Base-by-base conservation (phyloP, 2,329 filamentous ascomycete genomes). In the Pyrenophora teres region DNA sequence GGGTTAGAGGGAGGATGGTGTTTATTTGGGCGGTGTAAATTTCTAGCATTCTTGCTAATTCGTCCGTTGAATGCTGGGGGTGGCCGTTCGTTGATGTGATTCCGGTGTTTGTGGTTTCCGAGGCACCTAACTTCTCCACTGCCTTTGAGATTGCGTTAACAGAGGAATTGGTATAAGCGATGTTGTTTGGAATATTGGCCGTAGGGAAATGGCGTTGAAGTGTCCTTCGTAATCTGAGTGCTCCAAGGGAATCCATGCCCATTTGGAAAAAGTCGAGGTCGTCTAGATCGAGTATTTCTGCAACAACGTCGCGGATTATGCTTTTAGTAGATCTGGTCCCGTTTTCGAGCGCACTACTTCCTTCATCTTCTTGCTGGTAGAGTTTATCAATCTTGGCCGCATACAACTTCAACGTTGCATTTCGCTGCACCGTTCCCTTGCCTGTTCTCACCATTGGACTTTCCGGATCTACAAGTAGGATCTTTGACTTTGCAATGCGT, bases 161-260 rank as follows among this genome's bases (percentile, higher is more conserved):
- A 7, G 33, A 36, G 2, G 33, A 16, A 18, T 36, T 36, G 6
- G 33, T 16, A 12, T 36, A 36, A 3, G n/a, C 33, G 33, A 36
- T 36, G 33, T 36, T 36, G 33, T 16, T 36, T 16, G 33, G 33
- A 10, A 36, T 36, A 12, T 36, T 16, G 1, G n/a, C 9, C 10
- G n/a, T 10, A 13, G 48, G 48, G 25, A 51, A 46, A n/a, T 30
- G 35, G 13, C 33, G 25, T 32, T 40, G 46, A 19, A 51, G 15
- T 18, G 27, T 41, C 23, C 42, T 40, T 25, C 40, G 48, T 16
- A 51, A 21, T 39, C 37, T 35, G 8, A 46, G 36, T 7, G 38
- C 48, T n/a, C 42, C 41, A 4, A 51, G 41, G 15, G 48, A 51
- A 25, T 51, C 48, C 48, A 51, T 37, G 15, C 48, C 48, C 15